Evolutionary conservation across 768 basidiomycete species (phyloP).

Genomic region (Psilocybe tampanensis): DNA sequence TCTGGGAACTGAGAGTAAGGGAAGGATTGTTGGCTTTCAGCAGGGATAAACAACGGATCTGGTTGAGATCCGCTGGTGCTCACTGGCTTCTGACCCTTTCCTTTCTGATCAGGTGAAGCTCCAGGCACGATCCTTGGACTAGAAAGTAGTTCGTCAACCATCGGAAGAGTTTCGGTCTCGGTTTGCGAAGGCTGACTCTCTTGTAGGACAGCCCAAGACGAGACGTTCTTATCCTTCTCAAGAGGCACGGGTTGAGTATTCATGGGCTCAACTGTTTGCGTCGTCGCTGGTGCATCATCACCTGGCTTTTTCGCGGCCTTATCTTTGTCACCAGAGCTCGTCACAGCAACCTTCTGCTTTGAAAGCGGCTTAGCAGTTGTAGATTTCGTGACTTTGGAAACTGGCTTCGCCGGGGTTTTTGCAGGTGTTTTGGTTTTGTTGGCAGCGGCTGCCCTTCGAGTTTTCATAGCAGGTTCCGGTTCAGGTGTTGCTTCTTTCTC

Average conservation of each 20-base stretch:
- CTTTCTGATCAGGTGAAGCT: background rate
- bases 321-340: background rate
- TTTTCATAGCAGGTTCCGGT: background rate
- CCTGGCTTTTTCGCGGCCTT: background rate
- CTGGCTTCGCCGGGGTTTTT: slow-evolving; percentile 4
- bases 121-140: slow-evolving; percentile 16
- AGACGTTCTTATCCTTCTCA: background rate
- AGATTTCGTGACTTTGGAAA: slow-evolving; percentile 5
- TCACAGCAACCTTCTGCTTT: slow-evolving; percentile 1
- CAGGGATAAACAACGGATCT: slow-evolving; percentile 50
- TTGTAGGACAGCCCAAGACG: slow-evolving; percentile 21
- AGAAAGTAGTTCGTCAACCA: slow-evolving; percentile 34
- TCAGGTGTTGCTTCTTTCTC: slow-evolving; percentile 5
- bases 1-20: slow-evolving; percentile 53
- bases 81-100: slow-evolving; percentile 6
- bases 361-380: slow-evolving; percentile 10
- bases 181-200: slow-evolving; percentile 14
- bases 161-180: slow-evolving; percentile 20
- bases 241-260: background rate
- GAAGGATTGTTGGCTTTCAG: slow-evolving; percentile 54
- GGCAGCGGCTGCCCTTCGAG: slow-evolving; percentile 6
- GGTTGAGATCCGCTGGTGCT: slow-evolving; percentile 8
- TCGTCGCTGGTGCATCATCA: background rate
- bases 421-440: slow-evolving; percentile 10
- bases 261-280: background rate